Conservation (phyloP, 2,329 filamentous ascomycete genomes). For the Pyrenochaeta sp. region DNA sequence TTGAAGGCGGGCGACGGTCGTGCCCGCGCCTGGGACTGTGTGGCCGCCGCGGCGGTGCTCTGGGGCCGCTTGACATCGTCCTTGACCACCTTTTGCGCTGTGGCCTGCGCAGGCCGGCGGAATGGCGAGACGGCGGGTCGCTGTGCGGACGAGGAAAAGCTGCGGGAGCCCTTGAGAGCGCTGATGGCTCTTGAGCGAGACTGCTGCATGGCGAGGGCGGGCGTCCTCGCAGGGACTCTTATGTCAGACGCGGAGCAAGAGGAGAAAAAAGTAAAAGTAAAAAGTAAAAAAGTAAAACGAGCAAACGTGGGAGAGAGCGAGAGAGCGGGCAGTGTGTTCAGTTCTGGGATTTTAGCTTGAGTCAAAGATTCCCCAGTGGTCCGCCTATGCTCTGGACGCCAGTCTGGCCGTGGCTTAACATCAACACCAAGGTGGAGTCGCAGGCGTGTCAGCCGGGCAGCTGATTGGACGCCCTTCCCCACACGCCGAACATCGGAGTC, state of each 20-base stretch:
- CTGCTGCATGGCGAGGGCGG: constrained; percentile 43
- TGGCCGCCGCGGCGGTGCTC: constrained; percentile 52
- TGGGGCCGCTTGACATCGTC: constrained; percentile 53
- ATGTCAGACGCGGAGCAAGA: constrained; percentile 14
- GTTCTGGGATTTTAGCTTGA: constrained; percentile 19
- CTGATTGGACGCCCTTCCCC: constrained; percentile 17
- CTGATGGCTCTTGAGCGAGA: constrained; percentile 47
- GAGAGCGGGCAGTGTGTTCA: background rate
- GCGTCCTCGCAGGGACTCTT: constrained; percentile 26
- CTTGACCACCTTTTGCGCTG: constrained; percentile 40
- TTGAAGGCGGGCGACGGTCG: constrained; percentile 61
- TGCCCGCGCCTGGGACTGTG: constrained; percentile 41
- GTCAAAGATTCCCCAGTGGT: constrained; percentile 24
- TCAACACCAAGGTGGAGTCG: constrained; percentile 21
- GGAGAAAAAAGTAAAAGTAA: constrained; percentile 11
- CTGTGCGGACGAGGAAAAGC: constrained; percentile 54
- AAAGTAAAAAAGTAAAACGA: too few relatives aligned
- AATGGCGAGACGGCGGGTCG: constrained; percentile 56
- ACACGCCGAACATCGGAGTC: constrained; percentile 23
- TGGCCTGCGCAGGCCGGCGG: constrained; percentile 46
- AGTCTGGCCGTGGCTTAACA: constrained; percentile 17
- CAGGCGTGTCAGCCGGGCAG: constrained; percentile 1
- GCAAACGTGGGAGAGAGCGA: constrained; percentile 7
- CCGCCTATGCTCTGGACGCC: too few relatives aligned
- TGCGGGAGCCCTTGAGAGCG: constrained; percentile 50